phyloP scores from a whole-genome alignment of 108 stramenopile genomes.

The Pseudonitzschia delicatissima region DNA sequence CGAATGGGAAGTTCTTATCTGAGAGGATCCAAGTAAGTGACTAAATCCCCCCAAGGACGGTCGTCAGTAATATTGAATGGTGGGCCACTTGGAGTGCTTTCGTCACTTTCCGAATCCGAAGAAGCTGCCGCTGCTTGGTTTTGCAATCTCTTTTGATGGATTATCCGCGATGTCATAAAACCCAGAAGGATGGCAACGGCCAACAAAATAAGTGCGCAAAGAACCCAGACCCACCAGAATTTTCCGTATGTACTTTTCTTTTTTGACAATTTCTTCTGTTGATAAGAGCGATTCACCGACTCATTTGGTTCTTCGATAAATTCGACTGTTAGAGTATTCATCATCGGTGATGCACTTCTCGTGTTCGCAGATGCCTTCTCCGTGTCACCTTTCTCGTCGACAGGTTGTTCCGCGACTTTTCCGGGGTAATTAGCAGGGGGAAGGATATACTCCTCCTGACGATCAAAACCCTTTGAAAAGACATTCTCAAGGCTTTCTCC shows the following conservation, averaged over 20 bases:
- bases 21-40: constrained; percentile 4
- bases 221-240: not conserved
- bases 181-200: not conserved
- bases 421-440: not conserved
- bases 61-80: too few species aligned
- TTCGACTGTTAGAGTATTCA: not conserved
- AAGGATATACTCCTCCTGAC: constrained; percentile 7
- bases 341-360: not conserved
- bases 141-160: not conserved
- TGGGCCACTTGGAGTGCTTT: too few species aligned
- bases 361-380: not conserved
- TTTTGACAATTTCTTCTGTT: too few species aligned
- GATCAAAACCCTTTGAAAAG: not conserved
- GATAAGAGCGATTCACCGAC: too few species aligned
- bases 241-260: too few species aligned
- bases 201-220: not conserved
- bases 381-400: too few species aligned
- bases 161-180: not conserved
- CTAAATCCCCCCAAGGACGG: not conserved
- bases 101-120: not conserved
- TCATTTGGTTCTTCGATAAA: not conserved
- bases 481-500: not conserved
- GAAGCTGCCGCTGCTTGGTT: not conserved
- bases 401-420: too few species aligned
- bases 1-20: constrained; percentile 1